Percentiles rank a stretch among this genome's conserved stretches.
These are phyloP conservation scores for Ceratobasidium sp. DNA, from an alignment of 1,284 basidiomycete species.

Conservation along the genomic window DNA sequence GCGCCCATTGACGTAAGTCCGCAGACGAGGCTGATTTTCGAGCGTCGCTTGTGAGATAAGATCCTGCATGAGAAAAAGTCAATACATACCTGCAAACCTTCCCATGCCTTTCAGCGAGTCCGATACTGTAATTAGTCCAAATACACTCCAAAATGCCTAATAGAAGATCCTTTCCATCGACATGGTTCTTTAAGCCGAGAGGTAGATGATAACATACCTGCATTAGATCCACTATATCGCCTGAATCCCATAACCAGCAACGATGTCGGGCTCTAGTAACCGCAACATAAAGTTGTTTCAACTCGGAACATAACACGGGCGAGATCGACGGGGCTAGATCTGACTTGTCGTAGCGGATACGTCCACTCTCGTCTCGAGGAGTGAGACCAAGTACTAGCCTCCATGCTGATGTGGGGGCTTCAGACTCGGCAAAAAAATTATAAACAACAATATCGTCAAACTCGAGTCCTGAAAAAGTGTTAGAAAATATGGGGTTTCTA, in stretches of 20 bases:
- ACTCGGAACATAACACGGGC: constrained; percentile 53
- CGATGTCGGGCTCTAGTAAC: constrained; percentile 74
- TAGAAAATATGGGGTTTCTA: background rate
- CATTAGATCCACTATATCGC: constrained; percentile 48
- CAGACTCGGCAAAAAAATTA: constrained; percentile 75
- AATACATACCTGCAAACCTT: constrained; percentile 13
- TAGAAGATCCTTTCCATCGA: too few relatives aligned
- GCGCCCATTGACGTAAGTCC: constrained; percentile 20
- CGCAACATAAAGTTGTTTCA: constrained; percentile 76
- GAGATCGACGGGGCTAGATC: constrained; percentile 41
- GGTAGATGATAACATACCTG: constrained; percentile 7
- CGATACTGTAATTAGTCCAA: background rate
- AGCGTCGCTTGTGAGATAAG: background rate
- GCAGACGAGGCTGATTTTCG: constrained; percentile 1
- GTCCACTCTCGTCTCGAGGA: constrained; percentile 64
- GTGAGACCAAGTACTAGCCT: constrained; percentile 59
- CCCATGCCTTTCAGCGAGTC: constrained; percentile 2
- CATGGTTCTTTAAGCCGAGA: background rate
- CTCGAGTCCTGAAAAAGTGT: constrained; percentile 62
- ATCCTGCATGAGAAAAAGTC: background rate
- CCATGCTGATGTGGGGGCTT: constrained; percentile 64
- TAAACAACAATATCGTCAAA: constrained; percentile 78
- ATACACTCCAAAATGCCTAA: constrained; percentile 17
- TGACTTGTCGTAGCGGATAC: constrained; percentile 67
- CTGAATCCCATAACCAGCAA: constrained; percentile 66